Percentiles rank a stretch among this genome's conserved stretches.
phyloP scores from a whole-genome alignment of 768 basidiomycete species.

The Leccinum obscurum region DNA sequence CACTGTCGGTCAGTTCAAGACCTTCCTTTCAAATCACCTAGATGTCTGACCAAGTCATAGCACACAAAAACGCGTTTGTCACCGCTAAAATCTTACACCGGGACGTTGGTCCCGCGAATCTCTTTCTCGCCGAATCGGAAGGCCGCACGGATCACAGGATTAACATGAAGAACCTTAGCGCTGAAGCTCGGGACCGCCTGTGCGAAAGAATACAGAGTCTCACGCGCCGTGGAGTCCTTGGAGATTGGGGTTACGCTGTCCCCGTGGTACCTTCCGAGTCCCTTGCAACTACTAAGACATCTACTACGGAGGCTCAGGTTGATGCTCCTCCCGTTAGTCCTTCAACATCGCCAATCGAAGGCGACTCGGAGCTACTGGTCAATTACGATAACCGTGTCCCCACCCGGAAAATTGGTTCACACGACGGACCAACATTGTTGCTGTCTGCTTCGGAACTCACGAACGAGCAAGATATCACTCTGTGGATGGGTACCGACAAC shows the following conservation, averaged over 20 bases:
- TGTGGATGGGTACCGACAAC: neutral
- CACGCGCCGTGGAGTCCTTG: neutral
- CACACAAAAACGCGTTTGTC: neutral
- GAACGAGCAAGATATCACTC: neutral
- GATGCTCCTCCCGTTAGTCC: neutral
- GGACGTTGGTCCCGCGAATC: neutral
- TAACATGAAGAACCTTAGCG: too few relatives aligned
- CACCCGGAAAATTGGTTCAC: neutral
- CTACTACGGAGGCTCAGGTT: neutral
- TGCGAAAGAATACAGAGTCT: too few relatives aligned
- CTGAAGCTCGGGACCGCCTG: too few relatives aligned
- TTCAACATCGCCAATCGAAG: neutral
- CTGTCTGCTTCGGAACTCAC: neutral
- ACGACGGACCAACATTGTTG: neutral
- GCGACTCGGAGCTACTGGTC: neutral
- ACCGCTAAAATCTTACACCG: neutral
- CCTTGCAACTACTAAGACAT: neutral
- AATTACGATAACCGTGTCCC: neutral
- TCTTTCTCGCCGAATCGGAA: neutral
- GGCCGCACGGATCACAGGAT: neutral
- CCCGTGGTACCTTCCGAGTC: neutral
- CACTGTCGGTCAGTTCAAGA: neutral
- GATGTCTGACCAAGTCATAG: neutral
- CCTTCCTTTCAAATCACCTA: neutral
- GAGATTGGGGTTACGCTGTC: neutral